phyloP scores from a whole-genome alignment of 1,284 basidiomycete species.

The Sanghuangporus baumii region DNA sequence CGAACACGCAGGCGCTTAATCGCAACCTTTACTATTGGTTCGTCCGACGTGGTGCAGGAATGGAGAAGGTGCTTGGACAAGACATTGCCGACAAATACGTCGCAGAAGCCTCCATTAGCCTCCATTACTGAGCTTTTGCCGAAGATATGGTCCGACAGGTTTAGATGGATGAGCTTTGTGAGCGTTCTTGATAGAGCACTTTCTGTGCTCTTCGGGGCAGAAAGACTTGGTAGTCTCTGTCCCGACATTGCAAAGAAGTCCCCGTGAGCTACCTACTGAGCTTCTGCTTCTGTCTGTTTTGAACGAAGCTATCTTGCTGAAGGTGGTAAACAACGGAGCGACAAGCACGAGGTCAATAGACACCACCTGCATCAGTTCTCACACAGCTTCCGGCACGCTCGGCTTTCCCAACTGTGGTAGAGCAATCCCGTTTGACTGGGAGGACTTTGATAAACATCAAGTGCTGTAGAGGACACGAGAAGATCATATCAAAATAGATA shows the following conservation, averaged over 20 bases:
- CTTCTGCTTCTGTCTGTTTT: not conserved
- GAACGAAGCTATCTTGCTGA: not conserved
- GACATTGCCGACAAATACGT: not conserved
- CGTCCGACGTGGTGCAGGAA: not conserved
- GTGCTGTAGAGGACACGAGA: too few species aligned
- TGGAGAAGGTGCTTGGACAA: not conserved
- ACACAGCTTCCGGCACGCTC: too few species aligned
- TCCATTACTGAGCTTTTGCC: not conserved
- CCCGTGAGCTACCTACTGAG: not conserved
- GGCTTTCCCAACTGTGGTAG: too few species aligned
- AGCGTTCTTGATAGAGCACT: not conserved
- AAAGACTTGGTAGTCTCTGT: not conserved
- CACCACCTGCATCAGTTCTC: too few species aligned
- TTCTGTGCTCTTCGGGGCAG: not conserved
- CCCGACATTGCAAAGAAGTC: not conserved
- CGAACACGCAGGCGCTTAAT: slow-evolving; percentile 7
- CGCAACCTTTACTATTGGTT: not conserved
- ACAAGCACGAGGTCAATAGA: too few species aligned
- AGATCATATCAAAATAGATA: too few species aligned
- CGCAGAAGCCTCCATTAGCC: not conserved
- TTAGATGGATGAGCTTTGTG: not conserved
- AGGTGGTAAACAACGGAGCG: too few species aligned
- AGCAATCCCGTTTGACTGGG: too few species aligned
- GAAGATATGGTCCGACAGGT: not conserved
- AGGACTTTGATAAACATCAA: too few species aligned